phyloP scores from a whole-genome alignment of 2,329 filamentous ascomycete species.

The Apiospora phragmitis region DNA sequence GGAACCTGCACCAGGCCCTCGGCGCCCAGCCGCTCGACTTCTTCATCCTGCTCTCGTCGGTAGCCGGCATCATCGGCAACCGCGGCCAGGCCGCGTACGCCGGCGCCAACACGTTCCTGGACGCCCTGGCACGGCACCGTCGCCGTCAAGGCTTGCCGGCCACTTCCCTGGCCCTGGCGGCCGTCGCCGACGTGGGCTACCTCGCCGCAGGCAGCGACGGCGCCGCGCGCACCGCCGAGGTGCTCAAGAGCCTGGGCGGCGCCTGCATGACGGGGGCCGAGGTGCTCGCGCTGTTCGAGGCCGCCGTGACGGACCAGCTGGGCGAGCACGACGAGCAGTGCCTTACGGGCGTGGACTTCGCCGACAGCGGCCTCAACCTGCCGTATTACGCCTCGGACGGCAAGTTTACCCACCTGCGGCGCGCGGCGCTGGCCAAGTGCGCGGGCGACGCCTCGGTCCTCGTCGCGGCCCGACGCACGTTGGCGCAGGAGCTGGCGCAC shows the following conservation, averaged over 20 bases:
- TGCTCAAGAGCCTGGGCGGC: slow-evolving; percentile 49
- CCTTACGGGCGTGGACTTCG: slow-evolving; percentile 53
- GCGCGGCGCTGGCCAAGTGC: slow-evolving; percentile 33
- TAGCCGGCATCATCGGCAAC: slow-evolving; percentile 50
- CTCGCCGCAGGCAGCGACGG: slow-evolving; percentile 46
- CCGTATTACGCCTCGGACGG: slow-evolving; percentile 56
- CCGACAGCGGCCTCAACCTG: slow-evolving; percentile 33
- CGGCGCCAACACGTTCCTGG: slow-evolving; percentile 48
- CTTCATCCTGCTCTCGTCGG: slow-evolving; percentile 54
- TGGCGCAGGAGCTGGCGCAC: slow-evolving; percentile 31
- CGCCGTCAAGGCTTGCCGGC: slow-evolving; percentile 40
- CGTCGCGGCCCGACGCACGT: slow-evolving; percentile 40
- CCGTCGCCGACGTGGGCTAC: slow-evolving; percentile 50
- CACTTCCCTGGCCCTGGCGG: slow-evolving; percentile 52
- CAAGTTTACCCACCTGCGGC: slow-evolving; percentile 52
- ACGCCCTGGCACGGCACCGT: slow-evolving; percentile 42
- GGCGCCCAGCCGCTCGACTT: slow-evolving; percentile 41
- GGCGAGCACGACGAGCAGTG: slow-evolving; percentile 49
- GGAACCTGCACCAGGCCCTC: slow-evolving; percentile 53
- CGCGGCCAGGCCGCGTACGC: slow-evolving; percentile 53
- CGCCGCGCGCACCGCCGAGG: slow-evolving; percentile 40
- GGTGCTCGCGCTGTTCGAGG: slow-evolving; percentile 52
- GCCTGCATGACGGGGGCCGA: slow-evolving; percentile 52
- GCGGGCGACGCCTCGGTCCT: slow-evolving; percentile 34
- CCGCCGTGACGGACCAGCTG: slow-evolving; percentile 46